Evolutionary conservation across 495 filamentous ascomycete species (phyloP), one percentile per base, ranked within the genome.

Genomic region (Rhypophila decipiens): DNA sequence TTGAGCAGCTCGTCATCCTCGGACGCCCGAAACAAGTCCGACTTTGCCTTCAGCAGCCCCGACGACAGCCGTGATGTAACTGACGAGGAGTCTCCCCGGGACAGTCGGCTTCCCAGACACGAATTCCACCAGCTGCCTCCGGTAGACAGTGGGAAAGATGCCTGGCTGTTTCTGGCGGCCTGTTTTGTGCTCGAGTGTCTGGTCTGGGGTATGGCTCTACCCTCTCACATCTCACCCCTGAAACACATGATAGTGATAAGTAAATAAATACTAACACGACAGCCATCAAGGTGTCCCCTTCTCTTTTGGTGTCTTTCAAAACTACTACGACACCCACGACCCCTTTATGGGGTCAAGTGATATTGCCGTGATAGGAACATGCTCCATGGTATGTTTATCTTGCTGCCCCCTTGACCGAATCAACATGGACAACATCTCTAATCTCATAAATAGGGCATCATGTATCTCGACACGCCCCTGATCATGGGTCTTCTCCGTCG

Each of bases 141-240:
- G 3, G 73, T 68, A 4, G 84, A 87, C 59, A 60, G 73, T 19
- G 85, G 83, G 9, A 76, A 70, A 40, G 64, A 78, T 34, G 83
- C 85, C 11, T 87, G 78, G 77, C 66, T 84, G 0, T 83, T 83
- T 49, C 68, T 88, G 15, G 65, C 71, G 1, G 78, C 75, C 3
- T 74, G 74, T 51, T 86, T 86, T 60, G 60, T 79, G 44, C 64
- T 86, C 22, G 83, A 87, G 53, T 75, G 68, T n/a, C 60, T 86
- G 10, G 66, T 84, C 19, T 87, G 82, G 82, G 82, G 81, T 81
- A 59, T 52, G 65, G 57, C 24, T 7, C 13, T 31, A n/a, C n/a
- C n/a, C n/a, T n/a, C n/a, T n/a, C n/a, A n/a, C n/a, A n/a, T n/a
- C n/a, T n/a, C n/a, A n/a, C n/a, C n/a, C n/a, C n/a, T n/a, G n/a